These are phyloP conservation scores for Gastrolobium villosum DNA, from an alignment of 306 rosid species.

Conservation along the genomic window DNA sequence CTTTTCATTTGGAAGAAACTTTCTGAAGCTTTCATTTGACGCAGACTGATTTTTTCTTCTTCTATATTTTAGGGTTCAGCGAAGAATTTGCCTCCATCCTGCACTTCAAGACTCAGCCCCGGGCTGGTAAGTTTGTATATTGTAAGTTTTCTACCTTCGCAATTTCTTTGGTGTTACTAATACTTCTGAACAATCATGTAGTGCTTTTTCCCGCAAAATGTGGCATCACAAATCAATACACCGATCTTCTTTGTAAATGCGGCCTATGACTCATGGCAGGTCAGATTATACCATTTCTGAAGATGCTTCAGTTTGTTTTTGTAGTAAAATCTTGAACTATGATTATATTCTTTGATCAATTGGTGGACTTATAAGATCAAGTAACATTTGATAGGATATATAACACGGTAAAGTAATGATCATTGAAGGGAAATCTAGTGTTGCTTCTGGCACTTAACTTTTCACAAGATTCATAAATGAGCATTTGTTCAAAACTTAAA, in stretches of 20 bases:
- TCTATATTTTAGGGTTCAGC: slow-evolving; percentile 66
- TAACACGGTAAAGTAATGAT: slow-evolving; percentile 8
- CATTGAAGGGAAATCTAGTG: not conserved
- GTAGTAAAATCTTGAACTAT: not conserved
- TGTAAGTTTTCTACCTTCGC: not conserved
- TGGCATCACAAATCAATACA: slow-evolving; percentile 69
- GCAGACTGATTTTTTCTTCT: slow-evolving; percentile 9
- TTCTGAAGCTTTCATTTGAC: slow-evolving; percentile 25
- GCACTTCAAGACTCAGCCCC: slow-evolving; percentile 78
- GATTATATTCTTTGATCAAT: slow-evolving; percentile 30
- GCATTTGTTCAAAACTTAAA: slow-evolving; percentile 5
- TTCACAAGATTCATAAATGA: not conserved
- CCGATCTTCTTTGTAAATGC: slow-evolving; percentile 90
- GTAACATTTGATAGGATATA: not conserved
- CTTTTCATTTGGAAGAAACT: not conserved
- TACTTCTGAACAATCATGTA: slow-evolving; percentile 46
- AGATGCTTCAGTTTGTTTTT: slow-evolving; percentile 8
- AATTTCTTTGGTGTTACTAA: slow-evolving; percentile 33
- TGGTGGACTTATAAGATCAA: slow-evolving; percentile 1
- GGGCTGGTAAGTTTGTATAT: slow-evolving; percentile 68
- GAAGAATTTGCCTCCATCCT: slow-evolving; percentile 73
- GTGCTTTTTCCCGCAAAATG: slow-evolving; percentile 94
- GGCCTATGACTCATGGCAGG: slow-evolving; percentile 99
- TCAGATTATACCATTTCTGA: slow-evolving; percentile 49
- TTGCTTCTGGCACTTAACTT: not conserved